Evolutionary conservation across 495 filamentous ascomycete genomes (phyloP), one percentile per base, ranked within the genome.

Genomic region (Podospora australis): DNA sequence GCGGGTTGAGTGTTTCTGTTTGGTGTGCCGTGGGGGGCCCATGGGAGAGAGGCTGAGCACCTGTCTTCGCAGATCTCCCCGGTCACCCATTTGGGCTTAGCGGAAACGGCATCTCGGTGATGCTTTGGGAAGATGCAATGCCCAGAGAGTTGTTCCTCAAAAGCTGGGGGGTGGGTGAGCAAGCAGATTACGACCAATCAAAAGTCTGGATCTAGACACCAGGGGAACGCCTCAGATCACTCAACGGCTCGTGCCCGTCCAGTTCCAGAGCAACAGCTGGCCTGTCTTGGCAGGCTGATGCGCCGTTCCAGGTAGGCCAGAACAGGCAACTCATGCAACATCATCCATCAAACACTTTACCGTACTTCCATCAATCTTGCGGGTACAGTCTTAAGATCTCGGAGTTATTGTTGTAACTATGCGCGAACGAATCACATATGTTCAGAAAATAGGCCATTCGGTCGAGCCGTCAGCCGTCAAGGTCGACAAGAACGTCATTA

Each of bases 391-490:
- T 19, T 14, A 17, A n/a, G 14, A 36, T 10, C 9, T 28, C 8
- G 6, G 13, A 10, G 11, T 16, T 8, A 19, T 5, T 16, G 4
- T 0, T 20, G 14, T 21, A 36, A 44, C 13, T 42, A 97, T 97
- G 91, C 83, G 84, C 55, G 83, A 88, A 69, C 78, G 91, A 64
- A 83, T 88, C 42, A 96, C 91, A 16, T 95, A 81, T 62, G 59
- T 95, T 45, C 82, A 88, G 39, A 72, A 71, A 32, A 60, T 77
- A 23, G 72, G 80, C 17, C 70, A 83, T 35, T 73, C 74, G 1
- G 75, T 90, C 16, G 75, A 81, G 16, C 79, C 82, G 0, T 64
- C 81, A 13, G 74, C 79, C 39, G 66, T 87, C 44, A 60, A 71
- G 0, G 57, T 90, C 17, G 63, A 63, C 4, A 56, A 63, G 14